Conservation (phyloP, 2,329 filamentous ascomycete genomes). For the Catunica adiposa region DNA sequence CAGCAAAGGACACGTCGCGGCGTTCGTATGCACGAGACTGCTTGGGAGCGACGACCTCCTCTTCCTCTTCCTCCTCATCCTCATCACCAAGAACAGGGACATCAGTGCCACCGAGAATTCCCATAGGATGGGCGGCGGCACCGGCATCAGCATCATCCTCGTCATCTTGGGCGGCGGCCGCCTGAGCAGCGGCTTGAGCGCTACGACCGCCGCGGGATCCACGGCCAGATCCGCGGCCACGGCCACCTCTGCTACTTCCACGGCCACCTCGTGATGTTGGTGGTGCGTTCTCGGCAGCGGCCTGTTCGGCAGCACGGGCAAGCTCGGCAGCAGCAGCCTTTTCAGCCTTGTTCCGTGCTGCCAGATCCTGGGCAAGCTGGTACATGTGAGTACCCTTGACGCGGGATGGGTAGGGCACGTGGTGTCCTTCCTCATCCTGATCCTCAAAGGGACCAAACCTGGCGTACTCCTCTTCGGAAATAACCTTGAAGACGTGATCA, state of each 20-base stretch:
- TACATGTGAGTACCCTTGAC: slow-evolving; percentile 29
- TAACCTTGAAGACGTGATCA: slow-evolving; percentile 29
- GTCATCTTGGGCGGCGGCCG: slow-evolving; percentile 11
- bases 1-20: background rate
- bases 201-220: slow-evolving; percentile 16
- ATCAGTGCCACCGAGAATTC: slow-evolving; percentile 20
- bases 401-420: slow-evolving; percentile 30
- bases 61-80: slow-evolving; percentile 10
- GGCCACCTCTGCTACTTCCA: slow-evolving; percentile 18
- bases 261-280: slow-evolving; percentile 12
- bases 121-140: slow-evolving; percentile 17
- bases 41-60: background rate
- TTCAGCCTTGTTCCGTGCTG: slow-evolving; percentile 22
- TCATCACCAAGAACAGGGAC: slow-evolving; percentile 14
- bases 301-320: slow-evolving; percentile 9
- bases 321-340: slow-evolving; percentile 18
- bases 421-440: slow-evolving; percentile 23
- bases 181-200: slow-evolving; percentile 17
- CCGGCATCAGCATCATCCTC: slow-evolving; percentile 13
- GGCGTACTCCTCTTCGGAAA: slow-evolving; percentile 28
- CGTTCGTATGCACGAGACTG: too few species aligned
- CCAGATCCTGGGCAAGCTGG: slow-evolving; percentile 21
- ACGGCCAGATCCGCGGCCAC: slow-evolving; percentile 28
- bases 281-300: slow-evolving; percentile 4
- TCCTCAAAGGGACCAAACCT: slow-evolving; percentile 29